Base-by-base conservation (phyloP, 495 filamentous ascomycete genomes). In the Jackrogersella multiformis region DNA sequence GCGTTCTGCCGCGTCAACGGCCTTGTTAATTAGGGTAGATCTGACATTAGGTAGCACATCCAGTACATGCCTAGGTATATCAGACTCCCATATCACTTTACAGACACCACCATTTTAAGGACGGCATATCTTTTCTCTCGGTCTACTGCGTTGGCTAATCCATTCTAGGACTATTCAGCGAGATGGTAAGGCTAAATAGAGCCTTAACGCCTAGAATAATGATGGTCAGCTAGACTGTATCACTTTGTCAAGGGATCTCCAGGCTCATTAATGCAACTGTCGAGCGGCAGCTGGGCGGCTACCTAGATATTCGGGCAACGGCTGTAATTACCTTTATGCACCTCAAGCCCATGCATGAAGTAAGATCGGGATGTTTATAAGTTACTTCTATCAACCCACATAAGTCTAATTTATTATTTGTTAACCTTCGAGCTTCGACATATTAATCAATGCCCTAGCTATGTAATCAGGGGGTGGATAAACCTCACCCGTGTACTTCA, bases 271-370 rank as follows among this genome's bases (percentile, higher is more conserved):
- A 58, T 62, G 53, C 45, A 57, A 30, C 44, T 36, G 23, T 56
- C 42, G 52, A 21, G 41, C 16, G 34, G 52, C 51, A 36, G 16
- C 53, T 32, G 26, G 41, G 15, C 34, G n/a, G n/a, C n/a, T n/a
- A n/a, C n/a, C n/a, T n/a, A n/a, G n/a, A n/a, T n/a, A n/a, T n/a
- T 56, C 42, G 45, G 32, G 12, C 7, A 12, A 42, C 34, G 38
- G 28, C 41, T 48, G 21, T 28, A 24, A 52, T 56, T 45, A 45
- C 45, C 10, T 10, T 58, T 58, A 61, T 61, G 52, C 56, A 56
- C 23, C 21, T 39, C 7, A 10, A 38, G 9, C 12, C 21, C 35
- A 34, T 51, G 61, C 61, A 64, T 64, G 35, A 64, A 57, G 52
- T 49, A 32, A 55, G 36, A 15, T 55, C 52, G 23, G 53, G 35